Percentiles rank a stretch among this genome's conserved stretches.
phyloP scores from a whole-genome alignment of 2,329 filamentous ascomycete species.

The Alternaria conjuncta region DNA sequence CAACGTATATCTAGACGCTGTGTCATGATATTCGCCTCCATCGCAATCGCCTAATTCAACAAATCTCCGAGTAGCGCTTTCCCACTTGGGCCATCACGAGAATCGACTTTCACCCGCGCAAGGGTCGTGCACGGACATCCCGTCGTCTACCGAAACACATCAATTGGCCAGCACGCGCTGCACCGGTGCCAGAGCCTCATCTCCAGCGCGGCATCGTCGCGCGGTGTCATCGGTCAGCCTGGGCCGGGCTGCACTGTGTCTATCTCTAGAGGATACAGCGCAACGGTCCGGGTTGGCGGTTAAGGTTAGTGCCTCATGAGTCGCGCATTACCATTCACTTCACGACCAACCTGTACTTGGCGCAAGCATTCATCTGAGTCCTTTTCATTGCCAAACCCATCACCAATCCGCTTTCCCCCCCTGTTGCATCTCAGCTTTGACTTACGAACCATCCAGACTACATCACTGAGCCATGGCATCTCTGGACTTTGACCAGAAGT shows the following conservation, averaged over 20 bases:
- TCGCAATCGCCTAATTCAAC: constrained; percentile 36
- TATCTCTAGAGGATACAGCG: constrained; percentile 40
- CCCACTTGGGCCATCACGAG: constrained; percentile 37
- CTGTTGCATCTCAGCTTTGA: background rate
- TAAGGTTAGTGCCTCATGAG: constrained; percentile 31
- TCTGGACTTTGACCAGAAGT: constrained; percentile 97
- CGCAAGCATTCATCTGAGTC: background rate
- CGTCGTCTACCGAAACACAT: constrained; percentile 32
- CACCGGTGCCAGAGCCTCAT: constrained; percentile 34
- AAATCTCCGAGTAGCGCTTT: constrained; percentile 40
- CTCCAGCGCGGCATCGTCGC: constrained; percentile 28
- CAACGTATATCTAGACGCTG: constrained; percentile 18
- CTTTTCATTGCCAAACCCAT: background rate
- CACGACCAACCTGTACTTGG: background rate
- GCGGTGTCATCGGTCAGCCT: constrained; percentile 39
- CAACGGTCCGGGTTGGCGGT: constrained; percentile 41
- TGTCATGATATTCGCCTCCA: constrained; percentile 27
- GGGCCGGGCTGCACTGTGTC: constrained; percentile 43
- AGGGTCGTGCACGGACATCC: constrained; percentile 32
- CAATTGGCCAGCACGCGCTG: constrained; percentile 42
- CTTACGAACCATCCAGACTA: constrained; percentile 9
- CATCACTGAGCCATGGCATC: constrained; percentile 74
- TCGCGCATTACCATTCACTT: background rate
- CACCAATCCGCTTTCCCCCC: background rate
- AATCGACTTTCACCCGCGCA: constrained; percentile 40